phyloP scores from a whole-genome alignment of 257 asterid genomes.

The Solanum bulbocastanum region DNA sequence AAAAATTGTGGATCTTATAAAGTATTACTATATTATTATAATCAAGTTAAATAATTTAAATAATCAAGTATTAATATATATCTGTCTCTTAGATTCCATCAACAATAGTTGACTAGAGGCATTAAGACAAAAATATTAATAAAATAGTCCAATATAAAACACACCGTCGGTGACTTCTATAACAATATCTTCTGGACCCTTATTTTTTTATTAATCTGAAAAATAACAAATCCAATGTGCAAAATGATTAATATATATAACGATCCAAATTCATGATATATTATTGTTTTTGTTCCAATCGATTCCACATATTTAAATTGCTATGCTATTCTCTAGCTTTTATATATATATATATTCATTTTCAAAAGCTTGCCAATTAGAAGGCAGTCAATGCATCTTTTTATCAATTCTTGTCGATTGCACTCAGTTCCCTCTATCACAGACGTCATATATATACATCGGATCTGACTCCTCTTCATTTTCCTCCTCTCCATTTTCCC shows the following conservation, averaged over 20 bases:
- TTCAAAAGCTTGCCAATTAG: not conserved
- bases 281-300: not conserved
- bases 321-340: too few relatives aligned
- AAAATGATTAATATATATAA: not conserved
- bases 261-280: not conserved
- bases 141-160: not conserved
- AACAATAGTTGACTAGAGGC: not conserved
- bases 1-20: not conserved
- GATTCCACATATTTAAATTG: too few relatives aligned
- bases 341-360: fast-evolving
- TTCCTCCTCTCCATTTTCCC: too few relatives aligned
- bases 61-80: not conserved
- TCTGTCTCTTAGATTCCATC: not conserved
- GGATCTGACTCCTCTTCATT: too few relatives aligned
- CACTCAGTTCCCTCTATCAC: not conserved
- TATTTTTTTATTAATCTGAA: not conserved
- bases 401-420: not conserved
- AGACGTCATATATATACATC: too few relatives aligned
- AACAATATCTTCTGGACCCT: not conserved
- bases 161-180: not conserved
- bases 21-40: not conserved
- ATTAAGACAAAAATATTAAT: not conserved
- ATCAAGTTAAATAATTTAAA: not conserved
- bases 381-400: too few relatives aligned
- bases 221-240: not conserved